Percentiles rank a stretch among this genome's conserved stretches.
phyloP scores from a whole-genome alignment of 306 rosid genomes.

The Castanopsis chinensis region DNA sequence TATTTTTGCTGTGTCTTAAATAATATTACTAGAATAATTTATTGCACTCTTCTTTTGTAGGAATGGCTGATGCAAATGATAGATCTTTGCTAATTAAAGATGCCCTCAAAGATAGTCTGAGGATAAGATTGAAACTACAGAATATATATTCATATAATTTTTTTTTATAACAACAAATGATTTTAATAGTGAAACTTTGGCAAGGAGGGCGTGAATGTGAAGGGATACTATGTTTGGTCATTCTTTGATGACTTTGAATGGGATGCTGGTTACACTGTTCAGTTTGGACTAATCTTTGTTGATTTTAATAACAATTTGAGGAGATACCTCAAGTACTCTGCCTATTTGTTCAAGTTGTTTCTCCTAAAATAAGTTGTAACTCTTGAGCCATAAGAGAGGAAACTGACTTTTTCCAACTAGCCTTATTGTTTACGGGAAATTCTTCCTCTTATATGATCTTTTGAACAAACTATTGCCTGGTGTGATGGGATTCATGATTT shows the following conservation, averaged over 20 bases:
- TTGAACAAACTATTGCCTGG: no score
- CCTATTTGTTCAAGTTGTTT: conserved; percentile 40
- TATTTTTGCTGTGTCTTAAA: no score
- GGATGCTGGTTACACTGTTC: conserved; percentile 50
- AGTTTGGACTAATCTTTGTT: conserved; percentile 43
- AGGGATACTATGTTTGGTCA: conserved; percentile 33
- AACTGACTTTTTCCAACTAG: no score
- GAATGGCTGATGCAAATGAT: conserved; percentile 44
- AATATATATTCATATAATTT: no score
- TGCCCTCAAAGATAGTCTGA: conserved; percentile 37
- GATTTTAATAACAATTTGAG: conserved; percentile 36
- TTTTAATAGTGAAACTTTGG: background rate
- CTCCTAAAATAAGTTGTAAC: background rate
- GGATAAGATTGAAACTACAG: conserved; percentile 27
- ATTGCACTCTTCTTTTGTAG: conserved; percentile 13
- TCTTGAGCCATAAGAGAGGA: no score
- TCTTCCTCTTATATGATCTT: no score
- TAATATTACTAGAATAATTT: background rate
- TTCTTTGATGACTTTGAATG: conserved; percentile 54
- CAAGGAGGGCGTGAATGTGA: conserved; percentile 26
- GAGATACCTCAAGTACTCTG: conserved; percentile 52
- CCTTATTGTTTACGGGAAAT: no score
- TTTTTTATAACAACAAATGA: no score
- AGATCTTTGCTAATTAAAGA: conserved; percentile 30
- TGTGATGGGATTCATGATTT: no score